Percentiles rank a stretch among this genome's conserved stretches.
These are phyloP conservation scores for Agapanthus africanus DNA, from an alignment of 106 monocot genomes.

Conservation along the genomic window DNA sequence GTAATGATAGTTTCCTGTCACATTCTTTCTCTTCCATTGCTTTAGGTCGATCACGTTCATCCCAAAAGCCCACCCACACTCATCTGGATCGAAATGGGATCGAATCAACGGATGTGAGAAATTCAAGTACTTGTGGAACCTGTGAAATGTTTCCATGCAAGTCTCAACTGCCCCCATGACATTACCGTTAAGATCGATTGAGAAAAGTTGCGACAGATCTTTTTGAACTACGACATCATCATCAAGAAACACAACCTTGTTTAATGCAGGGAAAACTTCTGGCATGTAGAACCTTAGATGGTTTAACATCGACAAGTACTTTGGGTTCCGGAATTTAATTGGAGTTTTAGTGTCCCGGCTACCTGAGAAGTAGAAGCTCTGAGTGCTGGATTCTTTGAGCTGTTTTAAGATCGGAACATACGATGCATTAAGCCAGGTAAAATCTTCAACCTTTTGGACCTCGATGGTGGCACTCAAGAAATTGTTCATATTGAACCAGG, in stretches of 20 bases:
- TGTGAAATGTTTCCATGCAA: constrained; percentile 28
- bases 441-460: constrained; percentile 31
- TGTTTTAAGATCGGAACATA: constrained; percentile 14
- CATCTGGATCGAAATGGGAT: constrained; percentile 21
- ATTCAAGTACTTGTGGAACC: constrained; percentile 32
- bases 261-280: constrained; percentile 25
- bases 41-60: constrained; percentile 30
- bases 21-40: constrained; percentile 23
- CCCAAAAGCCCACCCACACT: constrained; percentile 34
- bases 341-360: constrained; percentile 14
- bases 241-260: constrained; percentile 28
- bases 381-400: constrained; percentile 11
- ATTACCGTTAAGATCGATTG: constrained; percentile 24
- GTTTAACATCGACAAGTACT: constrained; percentile 32
- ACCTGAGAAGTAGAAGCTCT: constrained; percentile 13
- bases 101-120: constrained; percentile 24
- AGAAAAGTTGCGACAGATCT: constrained; percentile 22
- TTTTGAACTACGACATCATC: constrained; percentile 31
- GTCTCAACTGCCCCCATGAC: constrained; percentile 34
- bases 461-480: constrained; percentile 20
- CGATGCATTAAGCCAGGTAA: constrained; percentile 29
- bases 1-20: constrained; percentile 30
- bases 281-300: constrained; percentile 32
- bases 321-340: constrained; percentile 27
- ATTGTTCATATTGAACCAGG: constrained; percentile 28